A percentile compares a stretch with the other conserved stretches of the same genome.
Evolutionary conservation across 352 stramenopile genomes (phyloP).

Genomic region (Phytophthora constricta): DNA sequence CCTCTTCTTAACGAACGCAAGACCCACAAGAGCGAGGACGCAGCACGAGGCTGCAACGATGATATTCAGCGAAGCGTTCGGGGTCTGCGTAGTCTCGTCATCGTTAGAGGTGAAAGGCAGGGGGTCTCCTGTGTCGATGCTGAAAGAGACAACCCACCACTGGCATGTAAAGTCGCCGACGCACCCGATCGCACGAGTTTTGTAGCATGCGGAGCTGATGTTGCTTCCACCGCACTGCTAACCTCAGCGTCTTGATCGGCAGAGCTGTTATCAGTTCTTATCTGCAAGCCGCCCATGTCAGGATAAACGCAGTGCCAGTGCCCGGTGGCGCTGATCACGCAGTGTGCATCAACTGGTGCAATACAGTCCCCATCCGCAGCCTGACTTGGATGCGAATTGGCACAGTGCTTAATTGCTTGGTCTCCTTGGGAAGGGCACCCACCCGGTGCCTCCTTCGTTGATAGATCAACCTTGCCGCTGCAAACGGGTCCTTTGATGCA

Average conservation of each 20-base stretch:
- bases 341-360: conserved; percentile 48
- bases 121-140: conserved; percentile 6
- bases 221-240: neutral
- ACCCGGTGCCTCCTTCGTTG: conserved; percentile 11
- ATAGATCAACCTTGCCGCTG: conserved; percentile 11
- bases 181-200: neutral
- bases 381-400: conserved; percentile 33
- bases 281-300: neutral
- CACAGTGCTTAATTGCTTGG: conserved; percentile 42
- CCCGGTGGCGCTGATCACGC: conserved; percentile 27
- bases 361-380: conserved; percentile 29
- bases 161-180: neutral
- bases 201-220: neutral
- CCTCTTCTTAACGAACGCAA: conserved; percentile 35
- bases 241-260: neutral
- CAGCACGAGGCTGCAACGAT: conserved; percentile 33
- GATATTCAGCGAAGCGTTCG: conserved; percentile 30
- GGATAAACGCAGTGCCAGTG: conserved; percentile 50
- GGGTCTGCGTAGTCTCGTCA: neutral
- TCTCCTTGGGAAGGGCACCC: conserved; percentile 47
- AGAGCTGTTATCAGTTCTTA: neutral
- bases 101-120: no score
- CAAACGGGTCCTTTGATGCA: conserved; percentile 54
- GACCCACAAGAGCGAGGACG: conserved; percentile 30
- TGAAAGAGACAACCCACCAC: conserved; percentile 14